Percentiles rank a stretch among this genome's conserved stretches.
Evolutionary conservation across 345 rosid species (phyloP).

Genomic region (Aethionema arabicum): DNA sequence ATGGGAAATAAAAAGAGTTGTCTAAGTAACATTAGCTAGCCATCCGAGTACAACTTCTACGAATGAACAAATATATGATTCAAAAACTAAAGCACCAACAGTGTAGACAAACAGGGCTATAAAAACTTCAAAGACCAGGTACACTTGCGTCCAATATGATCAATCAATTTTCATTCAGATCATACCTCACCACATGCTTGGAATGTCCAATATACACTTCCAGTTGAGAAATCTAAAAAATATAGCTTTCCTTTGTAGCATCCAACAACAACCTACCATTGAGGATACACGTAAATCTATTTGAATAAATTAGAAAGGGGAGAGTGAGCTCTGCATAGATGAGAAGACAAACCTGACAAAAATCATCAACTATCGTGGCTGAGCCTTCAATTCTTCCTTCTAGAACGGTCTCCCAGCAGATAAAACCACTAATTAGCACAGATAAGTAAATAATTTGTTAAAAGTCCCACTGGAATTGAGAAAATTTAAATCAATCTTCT

Average conservation of each 20-base stretch:
- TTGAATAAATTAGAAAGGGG: constrained; percentile 22
- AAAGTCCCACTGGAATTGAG: constrained; percentile 11
- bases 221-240: constrained; percentile 69
- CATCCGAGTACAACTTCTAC: constrained; percentile 17
- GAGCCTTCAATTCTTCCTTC: constrained; percentile 88
- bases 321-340: constrained; percentile 20
- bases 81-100: background rate
- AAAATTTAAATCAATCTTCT: background rate
- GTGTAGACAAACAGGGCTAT: constrained; percentile 18
- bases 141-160: background rate
- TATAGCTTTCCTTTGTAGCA: constrained; percentile 84
- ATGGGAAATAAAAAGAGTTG: constrained; percentile 22
- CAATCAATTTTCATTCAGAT: background rate
- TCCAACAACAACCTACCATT: constrained; percentile 78
- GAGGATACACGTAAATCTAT: constrained; percentile 18
- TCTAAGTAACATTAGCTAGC: constrained; percentile 19
- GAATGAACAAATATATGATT: constrained; percentile 8
- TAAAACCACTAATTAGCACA: constrained; percentile 60
- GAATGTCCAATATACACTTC: constrained; percentile 74
- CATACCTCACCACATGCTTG: constrained; percentile 81
- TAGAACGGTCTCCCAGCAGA: constrained; percentile 72
- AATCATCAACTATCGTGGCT: constrained; percentile 70
- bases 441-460: constrained; percentile 24
- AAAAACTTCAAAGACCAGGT: background rate
- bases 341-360: constrained; percentile 65